phyloP scores from a whole-genome alignment of 1,284 basidiomycete genomes.

The Cryptococcus sp. region DNA sequence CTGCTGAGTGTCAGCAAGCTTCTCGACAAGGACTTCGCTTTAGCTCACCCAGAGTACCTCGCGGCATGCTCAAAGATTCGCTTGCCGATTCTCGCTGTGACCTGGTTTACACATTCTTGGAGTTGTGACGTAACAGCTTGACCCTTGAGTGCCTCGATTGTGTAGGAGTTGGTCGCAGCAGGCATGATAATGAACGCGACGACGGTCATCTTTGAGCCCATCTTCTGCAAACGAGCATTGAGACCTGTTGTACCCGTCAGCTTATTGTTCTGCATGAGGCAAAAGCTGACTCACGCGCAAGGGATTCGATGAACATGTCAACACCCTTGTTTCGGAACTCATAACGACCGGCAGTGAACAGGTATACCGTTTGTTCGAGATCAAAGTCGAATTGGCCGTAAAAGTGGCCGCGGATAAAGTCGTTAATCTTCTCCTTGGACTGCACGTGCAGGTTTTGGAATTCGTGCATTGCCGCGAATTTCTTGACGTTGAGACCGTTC shows the following conservation, averaged over 20 bases:
- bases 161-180: conserved; percentile 92
- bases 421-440: conserved; percentile 94
- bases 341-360: conserved; percentile 99
- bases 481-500: conserved; percentile 96
- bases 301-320: conserved; percentile 97
- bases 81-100: conserved; percentile 87
- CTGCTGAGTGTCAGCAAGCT: conserved; percentile 50
- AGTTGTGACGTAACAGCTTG: conserved; percentile 97
- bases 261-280: no score
- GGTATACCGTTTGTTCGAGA: conserved; percentile 93
- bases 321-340: conserved; percentile 99
- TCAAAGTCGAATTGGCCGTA: conserved; percentile 97
- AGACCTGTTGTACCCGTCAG: conserved; percentile 54
- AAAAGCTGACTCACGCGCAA: conserved; percentile 65
- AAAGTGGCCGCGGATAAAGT: conserved; percentile 96
- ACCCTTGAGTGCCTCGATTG: conserved; percentile 95
- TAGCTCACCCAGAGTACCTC: conserved; percentile 76
- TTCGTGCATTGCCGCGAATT: conserved; percentile 92
- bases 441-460: conserved; percentile 95
- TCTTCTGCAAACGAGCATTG: conserved; percentile 82
- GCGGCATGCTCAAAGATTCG: conserved; percentile 92
- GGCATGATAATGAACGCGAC: conserved; percentile 99
- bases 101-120: conserved; percentile 89
- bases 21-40: neutral
- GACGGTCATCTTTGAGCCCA: conserved; percentile 76